phyloP scores from a whole-genome alignment of 805 yeast genomes.

The Candida verbasci region DNA sequence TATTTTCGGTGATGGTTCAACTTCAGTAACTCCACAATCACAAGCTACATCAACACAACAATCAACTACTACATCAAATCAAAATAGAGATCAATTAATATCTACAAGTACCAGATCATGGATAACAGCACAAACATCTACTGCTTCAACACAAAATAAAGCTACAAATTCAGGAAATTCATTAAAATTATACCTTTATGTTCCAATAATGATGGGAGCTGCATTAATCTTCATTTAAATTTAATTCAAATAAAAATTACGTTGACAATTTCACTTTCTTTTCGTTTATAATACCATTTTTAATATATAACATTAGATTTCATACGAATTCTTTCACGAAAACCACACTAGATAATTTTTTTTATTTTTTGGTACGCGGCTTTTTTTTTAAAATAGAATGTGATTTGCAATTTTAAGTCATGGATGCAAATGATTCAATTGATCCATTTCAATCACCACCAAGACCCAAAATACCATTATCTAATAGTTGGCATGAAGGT shows the following conservation, averaged over 20 bases:
- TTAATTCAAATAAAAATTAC: too few species aligned
- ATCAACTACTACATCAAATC: slow-evolving; percentile 3
- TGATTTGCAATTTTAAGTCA: neutral
- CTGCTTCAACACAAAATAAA: slow-evolving; percentile 8
- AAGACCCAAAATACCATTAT: slow-evolving; percentile 2
- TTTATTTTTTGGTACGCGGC: neutral
- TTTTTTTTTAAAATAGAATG: neutral
- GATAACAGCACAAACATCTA: slow-evolving; percentile 2
- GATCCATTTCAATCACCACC: slow-evolving; percentile 2
- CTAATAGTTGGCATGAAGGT: slow-evolving; percentile 8
- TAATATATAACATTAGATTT: neutral
- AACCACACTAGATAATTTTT: too few species aligned
- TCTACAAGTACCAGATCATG: slow-evolving; percentile 3
- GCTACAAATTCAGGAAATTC: slow-evolving; percentile 6
- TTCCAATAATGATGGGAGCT: slow-evolving; percentile 17
- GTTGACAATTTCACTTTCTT: neutral
- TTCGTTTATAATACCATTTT: neutral
- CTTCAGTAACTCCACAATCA: slow-evolving; percentile 10
- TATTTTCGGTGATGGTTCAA: slow-evolving; percentile 20
- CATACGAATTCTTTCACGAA: too few species aligned
- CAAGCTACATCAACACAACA: slow-evolving; percentile 8
- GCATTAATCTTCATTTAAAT: slow-evolving; percentile 15
- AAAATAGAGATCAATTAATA: neutral
- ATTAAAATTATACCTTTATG: slow-evolving; percentile 13
- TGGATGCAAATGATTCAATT: slow-evolving; percentile 1